phyloP scores from a whole-genome alignment of 768 basidiomycete genomes.

The Tulasnella sp. region DNA sequence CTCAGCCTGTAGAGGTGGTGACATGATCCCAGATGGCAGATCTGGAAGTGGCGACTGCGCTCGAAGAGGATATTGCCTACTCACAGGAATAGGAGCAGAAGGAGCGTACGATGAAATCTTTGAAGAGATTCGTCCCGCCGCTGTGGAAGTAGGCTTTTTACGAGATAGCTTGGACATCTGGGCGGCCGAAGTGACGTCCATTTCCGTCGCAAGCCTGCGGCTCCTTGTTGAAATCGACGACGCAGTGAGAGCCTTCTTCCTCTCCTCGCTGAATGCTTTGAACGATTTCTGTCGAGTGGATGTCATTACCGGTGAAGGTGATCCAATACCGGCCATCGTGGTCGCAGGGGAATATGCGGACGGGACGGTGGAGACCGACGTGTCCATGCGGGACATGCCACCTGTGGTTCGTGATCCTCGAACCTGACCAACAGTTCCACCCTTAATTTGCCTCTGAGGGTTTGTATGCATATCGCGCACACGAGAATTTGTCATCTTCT shows the following conservation, averaged over 20 bases:
- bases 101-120: too few relatives aligned
- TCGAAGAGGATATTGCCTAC: neutral
- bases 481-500: too few relatives aligned
- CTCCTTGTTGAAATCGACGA: neutral
- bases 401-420: too few relatives aligned
- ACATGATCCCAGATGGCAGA: slow-evolving; percentile 5
- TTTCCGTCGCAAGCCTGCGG: neutral
- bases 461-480: too few relatives aligned
- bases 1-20: neutral
- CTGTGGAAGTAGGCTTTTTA: neutral
- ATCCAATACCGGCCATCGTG: neutral
- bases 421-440: too few relatives aligned
- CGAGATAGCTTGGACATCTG: neutral
- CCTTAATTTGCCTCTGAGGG: too few relatives aligned
- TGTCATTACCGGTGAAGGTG: neutral
- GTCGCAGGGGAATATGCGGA: slow-evolving; percentile 3
- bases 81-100: too few relatives aligned
- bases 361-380: slow-evolving; percentile 4
- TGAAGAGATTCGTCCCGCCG: too few relatives aligned
- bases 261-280: neutral
- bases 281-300: neutral
- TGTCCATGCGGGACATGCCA: neutral
- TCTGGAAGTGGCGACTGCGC: slow-evolving; percentile 4
- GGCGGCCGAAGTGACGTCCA: neutral
- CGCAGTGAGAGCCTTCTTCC: neutral